Evolutionary conservation across 2,329 filamentous ascomycete species (phyloP).

Genomic region (Phoma sp.): DNA sequence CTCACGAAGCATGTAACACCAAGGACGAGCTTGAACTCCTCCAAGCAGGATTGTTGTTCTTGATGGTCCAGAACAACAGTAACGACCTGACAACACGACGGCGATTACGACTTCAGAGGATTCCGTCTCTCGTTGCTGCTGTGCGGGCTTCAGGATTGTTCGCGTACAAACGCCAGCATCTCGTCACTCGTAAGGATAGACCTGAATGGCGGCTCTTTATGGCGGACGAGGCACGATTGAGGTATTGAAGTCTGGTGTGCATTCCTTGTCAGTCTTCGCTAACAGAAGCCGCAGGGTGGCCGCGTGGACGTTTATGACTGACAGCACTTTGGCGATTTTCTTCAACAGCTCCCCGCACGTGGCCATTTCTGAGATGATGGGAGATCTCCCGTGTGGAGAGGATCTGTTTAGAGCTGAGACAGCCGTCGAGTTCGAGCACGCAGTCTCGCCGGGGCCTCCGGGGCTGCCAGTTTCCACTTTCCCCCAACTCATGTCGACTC

Average conservation of each 20-base stretch:
- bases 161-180: neutral
- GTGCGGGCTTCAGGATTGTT: constrained; percentile 5
- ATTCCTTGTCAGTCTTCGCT: neutral
- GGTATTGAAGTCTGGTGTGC: neutral
- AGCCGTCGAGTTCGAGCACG: constrained; percentile 5
- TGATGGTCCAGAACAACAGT: constrained; percentile 1
- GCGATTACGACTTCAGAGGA: constrained; percentile 1
- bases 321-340: constrained; percentile 7
- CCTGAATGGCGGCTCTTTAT: neutral
- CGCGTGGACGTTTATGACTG: constrained; percentile 2
- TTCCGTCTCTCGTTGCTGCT: constrained; percentile 3
- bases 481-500: neutral
- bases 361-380: constrained; percentile 9
- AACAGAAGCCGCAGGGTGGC: constrained; percentile 1
- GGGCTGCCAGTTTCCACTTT: neutral
- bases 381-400: constrained; percentile 9
- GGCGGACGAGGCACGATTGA: neutral
- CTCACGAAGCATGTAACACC: neutral
- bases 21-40: constrained; percentile 1
- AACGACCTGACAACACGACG: neutral
- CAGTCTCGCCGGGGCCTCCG: neutral
- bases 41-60: constrained; percentile 10
- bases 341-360: constrained; percentile 12
- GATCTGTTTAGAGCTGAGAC: constrained; percentile 5
- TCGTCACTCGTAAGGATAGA: neutral